Percentiles rank a stretch among this genome's conserved stretches.
These are phyloP conservation scores for Kluyveromyces siamensis DNA, from an alignment of 805 yeast genomes.

Conservation along the genomic window DNA sequence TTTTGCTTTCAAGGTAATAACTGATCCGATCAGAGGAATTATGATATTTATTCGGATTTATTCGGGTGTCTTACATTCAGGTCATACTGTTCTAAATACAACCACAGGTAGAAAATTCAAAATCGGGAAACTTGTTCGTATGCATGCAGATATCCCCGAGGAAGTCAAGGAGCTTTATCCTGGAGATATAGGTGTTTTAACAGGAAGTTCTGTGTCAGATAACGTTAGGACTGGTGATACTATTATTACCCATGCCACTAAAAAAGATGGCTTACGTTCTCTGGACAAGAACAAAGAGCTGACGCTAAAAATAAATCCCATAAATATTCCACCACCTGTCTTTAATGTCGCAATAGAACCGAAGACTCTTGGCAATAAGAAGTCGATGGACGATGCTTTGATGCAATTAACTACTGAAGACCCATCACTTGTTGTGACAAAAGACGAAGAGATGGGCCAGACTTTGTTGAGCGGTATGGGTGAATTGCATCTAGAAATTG, in stretches of 20 bases:
- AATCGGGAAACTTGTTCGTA: constrained; percentile 59
- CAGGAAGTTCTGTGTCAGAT: constrained; percentile 34
- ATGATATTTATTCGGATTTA: constrained; percentile 85
- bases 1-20: constrained; percentile 83
- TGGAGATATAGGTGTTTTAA: constrained; percentile 81
- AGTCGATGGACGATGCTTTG: constrained; percentile 65
- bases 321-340: constrained; percentile 83
- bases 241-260: constrained; percentile 50
- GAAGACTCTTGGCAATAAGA: constrained; percentile 66
- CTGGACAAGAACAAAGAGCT: constrained; percentile 32
- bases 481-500: constrained; percentile 87
- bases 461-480: constrained; percentile 98
- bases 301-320: constrained; percentile 56
- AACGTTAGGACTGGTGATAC: constrained; percentile 88
- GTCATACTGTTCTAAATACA: constrained; percentile 56
- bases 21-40: constrained; percentile 74
- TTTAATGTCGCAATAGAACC: constrained; percentile 84
- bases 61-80: constrained; percentile 62
- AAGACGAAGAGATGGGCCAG: constrained; percentile 81
- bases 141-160: constrained; percentile 84
- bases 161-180: constrained; percentile 53
- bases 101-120: constrained; percentile 58
- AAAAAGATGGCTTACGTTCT: constrained; percentile 40
- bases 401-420: constrained; percentile 70
- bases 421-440: constrained; percentile 67